Evolutionary conservation across 805 yeast species (phyloP).

Genomic region (Barnettozyma sucrosica): DNA sequence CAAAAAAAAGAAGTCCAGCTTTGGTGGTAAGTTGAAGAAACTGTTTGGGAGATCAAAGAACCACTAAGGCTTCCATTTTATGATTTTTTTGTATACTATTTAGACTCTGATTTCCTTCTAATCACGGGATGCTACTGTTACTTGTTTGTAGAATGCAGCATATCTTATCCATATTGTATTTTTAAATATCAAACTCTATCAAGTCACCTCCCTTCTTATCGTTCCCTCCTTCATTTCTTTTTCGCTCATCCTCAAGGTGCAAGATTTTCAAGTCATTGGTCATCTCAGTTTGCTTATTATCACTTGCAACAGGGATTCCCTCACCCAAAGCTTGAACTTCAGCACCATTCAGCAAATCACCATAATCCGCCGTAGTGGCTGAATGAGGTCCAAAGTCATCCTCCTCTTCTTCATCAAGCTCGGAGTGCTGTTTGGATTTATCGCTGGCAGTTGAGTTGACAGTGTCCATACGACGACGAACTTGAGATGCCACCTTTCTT

Average conservation of each 20-base stretch:
- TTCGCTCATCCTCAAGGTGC: conserved; percentile 20
- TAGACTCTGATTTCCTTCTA: background rate
- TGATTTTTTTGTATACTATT: background rate
- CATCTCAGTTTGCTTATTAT: conserved; percentile 10
- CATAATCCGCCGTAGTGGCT: conserved; percentile 31
- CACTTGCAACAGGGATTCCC: conserved; percentile 24
- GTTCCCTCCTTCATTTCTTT: conserved; percentile 7
- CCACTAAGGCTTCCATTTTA: background rate
- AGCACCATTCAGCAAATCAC: conserved; percentile 43
- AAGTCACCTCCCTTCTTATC: conserved; percentile 24
- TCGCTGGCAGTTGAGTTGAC: conserved; percentile 17
- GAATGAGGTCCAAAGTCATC: conserved; percentile 41
- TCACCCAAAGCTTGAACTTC: conserved; percentile 39
- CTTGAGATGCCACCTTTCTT: conserved; percentile 82
- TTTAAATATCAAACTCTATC: conserved; percentile 37
- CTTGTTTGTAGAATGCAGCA: background rate
- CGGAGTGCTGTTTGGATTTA: conserved; percentile 8
- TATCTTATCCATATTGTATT: background rate
- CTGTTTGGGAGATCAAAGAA: conserved; percentile 32
- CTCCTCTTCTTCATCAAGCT: conserved; percentile 35
- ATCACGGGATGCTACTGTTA: background rate
- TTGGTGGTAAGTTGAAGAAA: conserved; percentile 35
- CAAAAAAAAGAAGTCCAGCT: conserved; percentile 26
- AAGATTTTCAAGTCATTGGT: conserved; percentile 26
- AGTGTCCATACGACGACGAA: conserved; percentile 81